phyloP scores from a whole-genome alignment of 305 asterid genomes.

The Solanum hybrid region DNA sequence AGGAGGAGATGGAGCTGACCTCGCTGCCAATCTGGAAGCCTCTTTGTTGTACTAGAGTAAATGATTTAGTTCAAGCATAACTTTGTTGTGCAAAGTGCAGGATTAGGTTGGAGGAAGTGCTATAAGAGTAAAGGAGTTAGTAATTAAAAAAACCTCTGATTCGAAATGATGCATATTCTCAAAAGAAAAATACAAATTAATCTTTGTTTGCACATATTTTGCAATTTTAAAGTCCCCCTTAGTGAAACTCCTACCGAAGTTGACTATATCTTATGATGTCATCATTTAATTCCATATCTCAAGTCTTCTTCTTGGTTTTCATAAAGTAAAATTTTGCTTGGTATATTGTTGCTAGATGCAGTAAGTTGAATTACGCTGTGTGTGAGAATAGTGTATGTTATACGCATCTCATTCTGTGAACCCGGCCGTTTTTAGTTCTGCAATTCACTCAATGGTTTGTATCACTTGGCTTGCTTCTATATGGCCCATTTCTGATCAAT shows the following conservation, averaged over 20 bases:
- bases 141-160: background rate
- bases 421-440: background rate
- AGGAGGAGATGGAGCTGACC: background rate
- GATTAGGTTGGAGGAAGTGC: background rate
- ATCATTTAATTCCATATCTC: background rate
- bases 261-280: background rate
- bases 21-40: background rate
- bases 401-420: background rate
- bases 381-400: background rate
- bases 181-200: background rate
- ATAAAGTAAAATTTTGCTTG: background rate
- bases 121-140: background rate
- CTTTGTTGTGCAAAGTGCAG: background rate
- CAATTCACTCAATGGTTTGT: background rate
- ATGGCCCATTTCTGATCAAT: slow-evolving; percentile 6
- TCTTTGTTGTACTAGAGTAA: background rate
- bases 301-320: background rate
- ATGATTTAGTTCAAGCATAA: background rate
- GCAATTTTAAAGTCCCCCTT: background rate
- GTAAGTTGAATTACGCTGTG: background rate
- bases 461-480: background rate
- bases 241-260: background rate
- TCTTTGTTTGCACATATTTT: background rate
- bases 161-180: background rate
- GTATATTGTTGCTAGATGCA: background rate